Percentiles rank a stretch among this genome's conserved stretches.
Evolutionary conservation across 441 rosid genomes (phyloP).

Genomic region (Brassica balearica): DNA sequence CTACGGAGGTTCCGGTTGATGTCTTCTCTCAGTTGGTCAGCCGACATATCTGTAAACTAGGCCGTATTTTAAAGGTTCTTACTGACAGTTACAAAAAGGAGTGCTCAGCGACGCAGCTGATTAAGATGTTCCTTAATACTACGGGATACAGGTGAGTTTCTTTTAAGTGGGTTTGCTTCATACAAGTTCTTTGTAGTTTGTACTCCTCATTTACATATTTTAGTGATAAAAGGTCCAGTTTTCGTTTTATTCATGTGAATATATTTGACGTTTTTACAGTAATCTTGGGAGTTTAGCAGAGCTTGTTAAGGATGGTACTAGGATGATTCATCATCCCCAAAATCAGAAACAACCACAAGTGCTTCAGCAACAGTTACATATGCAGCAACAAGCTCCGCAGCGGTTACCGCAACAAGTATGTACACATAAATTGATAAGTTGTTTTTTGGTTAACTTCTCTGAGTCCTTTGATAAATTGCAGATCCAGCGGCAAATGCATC

Average conservation of each 20-base stretch:
- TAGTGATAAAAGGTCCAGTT: slow-evolving; percentile 20
- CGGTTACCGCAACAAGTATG: slow-evolving; percentile 80
- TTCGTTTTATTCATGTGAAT: slow-evolving; percentile 1
- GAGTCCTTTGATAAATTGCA: slow-evolving; percentile 42
- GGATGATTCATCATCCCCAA: slow-evolving; percentile 56
- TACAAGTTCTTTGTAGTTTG: not conserved
- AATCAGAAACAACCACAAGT: slow-evolving; percentile 72
- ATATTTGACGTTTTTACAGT: slow-evolving; percentile 45
- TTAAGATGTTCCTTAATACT: slow-evolving; percentile 87
- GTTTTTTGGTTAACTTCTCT: not conserved
- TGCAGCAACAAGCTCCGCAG: slow-evolving; percentile 68
- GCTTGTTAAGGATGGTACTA: slow-evolving; percentile 74
- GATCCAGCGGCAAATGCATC: slow-evolving; percentile 73
- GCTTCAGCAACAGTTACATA: slow-evolving; percentile 69
- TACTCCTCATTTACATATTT: not conserved
- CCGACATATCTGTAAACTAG: slow-evolving; percentile 74
- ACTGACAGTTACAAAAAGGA: slow-evolving; percentile 82
- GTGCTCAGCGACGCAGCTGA: slow-evolving; percentile 79
- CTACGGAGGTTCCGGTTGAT: slow-evolving; percentile 81
- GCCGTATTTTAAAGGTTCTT: slow-evolving; percentile 73
- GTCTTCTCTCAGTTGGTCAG: slow-evolving; percentile 75
- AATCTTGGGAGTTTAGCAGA: slow-evolving; percentile 71
- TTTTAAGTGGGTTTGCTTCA: slow-evolving; percentile 7
- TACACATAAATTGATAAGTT: slow-evolving; percentile 9
- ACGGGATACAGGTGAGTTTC: slow-evolving; percentile 66